Percentiles rank a stretch among this genome's conserved stretches.
Conservation (phyloP, 2,329 filamentous ascomycete species). For the Chaetomium olivaceum region DNA sequence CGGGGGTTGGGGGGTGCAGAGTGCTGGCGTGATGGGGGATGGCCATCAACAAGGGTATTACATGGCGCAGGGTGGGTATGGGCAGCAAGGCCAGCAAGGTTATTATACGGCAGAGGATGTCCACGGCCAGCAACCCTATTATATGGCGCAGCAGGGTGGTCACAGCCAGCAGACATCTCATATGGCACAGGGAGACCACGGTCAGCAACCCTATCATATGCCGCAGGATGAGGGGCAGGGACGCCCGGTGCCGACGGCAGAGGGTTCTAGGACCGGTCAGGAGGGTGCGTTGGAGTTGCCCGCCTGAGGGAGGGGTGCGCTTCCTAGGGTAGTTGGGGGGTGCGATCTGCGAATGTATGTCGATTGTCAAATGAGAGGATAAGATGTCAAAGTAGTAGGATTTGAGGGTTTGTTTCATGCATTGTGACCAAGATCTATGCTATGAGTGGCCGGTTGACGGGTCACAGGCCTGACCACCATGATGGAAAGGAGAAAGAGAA, state of each 20-base stretch:
- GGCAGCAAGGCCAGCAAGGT: too few species aligned
- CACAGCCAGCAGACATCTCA: too few species aligned
- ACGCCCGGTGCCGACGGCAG: background rate
- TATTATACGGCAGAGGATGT: too few species aligned
- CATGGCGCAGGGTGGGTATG: background rate
- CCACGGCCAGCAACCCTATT: background rate
- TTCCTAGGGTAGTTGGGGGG: background rate
- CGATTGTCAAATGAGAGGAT: background rate
- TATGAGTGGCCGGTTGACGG: too few species aligned
- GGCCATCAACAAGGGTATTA: too few species aligned
- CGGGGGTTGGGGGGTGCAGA: background rate
- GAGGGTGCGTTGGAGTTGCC: background rate
- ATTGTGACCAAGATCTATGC: background rate
- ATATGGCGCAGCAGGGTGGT: background rate
- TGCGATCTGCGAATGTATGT: background rate
- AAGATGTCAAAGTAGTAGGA: background rate
- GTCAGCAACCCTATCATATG: background rate
- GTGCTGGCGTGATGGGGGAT: background rate
- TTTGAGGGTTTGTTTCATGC: background rate
- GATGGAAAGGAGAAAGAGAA: too few species aligned
- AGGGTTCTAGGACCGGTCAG: background rate
- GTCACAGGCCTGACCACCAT: too few species aligned
- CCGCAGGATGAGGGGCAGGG: background rate
- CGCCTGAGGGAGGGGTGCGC: background rate
- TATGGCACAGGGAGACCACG: too few species aligned